Percentiles rank a stretch among this genome's conserved stretches.
Evolutionary conservation across 306 rosid genomes (phyloP).

Genomic region (Comarum palustre): DNA sequence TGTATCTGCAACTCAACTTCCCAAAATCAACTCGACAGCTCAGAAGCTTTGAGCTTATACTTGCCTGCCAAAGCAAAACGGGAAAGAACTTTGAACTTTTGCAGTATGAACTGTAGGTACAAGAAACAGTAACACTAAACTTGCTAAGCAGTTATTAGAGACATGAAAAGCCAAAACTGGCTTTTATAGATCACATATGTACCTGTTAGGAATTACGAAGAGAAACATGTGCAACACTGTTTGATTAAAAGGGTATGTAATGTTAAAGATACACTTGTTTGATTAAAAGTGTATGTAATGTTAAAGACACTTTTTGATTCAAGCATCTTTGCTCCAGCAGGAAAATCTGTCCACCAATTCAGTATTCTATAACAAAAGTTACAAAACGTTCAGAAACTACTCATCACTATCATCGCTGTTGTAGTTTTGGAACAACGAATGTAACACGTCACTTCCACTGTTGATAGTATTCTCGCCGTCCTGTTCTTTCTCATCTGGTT

Average conservation of each 20-base stretch:
- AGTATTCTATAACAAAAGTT: background rate
- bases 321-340: too few relatives aligned
- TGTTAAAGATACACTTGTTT: background rate
- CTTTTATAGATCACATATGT: background rate
- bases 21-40: too few relatives aligned
- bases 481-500: constrained; percentile 28
- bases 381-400: background rate
- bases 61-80: too few relatives aligned
- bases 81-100: too few relatives aligned
- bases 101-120: too few relatives aligned
- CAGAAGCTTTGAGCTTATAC: too few relatives aligned
- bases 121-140: background rate
- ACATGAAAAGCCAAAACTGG: background rate
- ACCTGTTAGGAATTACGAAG: background rate
- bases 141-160: background rate
- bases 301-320: background rate
- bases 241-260: background rate
- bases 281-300: background rate
- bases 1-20: too few relatives aligned
- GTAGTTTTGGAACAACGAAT: constrained; percentile 52
- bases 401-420: constrained; percentile 50
- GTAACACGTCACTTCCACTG: constrained; percentile 28
- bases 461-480: constrained; percentile 24
- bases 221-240: background rate
- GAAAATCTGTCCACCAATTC: background rate